Evolutionary conservation across 2,329 filamentous ascomycete genomes (phyloP), one percentile per base, ranked within the genome.

Genomic region (Fusarium poae): DNA sequence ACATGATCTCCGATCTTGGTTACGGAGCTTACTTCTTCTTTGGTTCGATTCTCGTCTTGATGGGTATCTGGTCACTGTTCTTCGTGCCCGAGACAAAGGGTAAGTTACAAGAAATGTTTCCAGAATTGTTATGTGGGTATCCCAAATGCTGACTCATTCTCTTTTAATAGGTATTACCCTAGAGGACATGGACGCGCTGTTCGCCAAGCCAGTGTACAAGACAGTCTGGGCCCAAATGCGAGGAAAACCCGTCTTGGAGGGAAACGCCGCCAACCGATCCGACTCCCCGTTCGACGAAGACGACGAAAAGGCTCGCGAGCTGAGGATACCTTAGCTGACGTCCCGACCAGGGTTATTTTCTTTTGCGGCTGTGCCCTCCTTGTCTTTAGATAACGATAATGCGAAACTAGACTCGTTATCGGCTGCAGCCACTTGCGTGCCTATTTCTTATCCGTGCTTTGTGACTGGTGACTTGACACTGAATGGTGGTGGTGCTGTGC

Each of bases 1-100:
- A 81, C 58, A 82, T 82, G 81, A 78, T 82, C 18, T 79, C 76
- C 1, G 72, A 75, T 6, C 73, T 82, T 1, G 78, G 79, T 1
- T 86, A 84, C 65, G 85, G 85, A 10, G 83, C 84, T 0, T 87
- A 85, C 72, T 83, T 87, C 58, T 82, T 86, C 75, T 87, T 86
- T 65, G 84, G 81, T 5, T 76, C 79, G 0, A 77, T 84, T 29
- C 56, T 84, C 49, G 76, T 85, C 18, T 65, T 78, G 29, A 81
- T 83, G 67, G 78, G 82, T 12, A 71, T 84, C 43, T 86, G 82
- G 74, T 79, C 83, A 5, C 81, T 80, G 56, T 84, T 85, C 75
- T 83, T 83, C 48, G 77, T 86, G 0, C 84, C 84, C 2, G 84
- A 86, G 69, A 86, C 84, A 4, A 86, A 84, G 73, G 83, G 83